Percentiles rank a stretch among this genome's conserved stretches.
phyloP scores from a whole-genome alignment of 2,329 filamentous ascomycete genomes.

The Aspergillus alliaceus region DNA sequence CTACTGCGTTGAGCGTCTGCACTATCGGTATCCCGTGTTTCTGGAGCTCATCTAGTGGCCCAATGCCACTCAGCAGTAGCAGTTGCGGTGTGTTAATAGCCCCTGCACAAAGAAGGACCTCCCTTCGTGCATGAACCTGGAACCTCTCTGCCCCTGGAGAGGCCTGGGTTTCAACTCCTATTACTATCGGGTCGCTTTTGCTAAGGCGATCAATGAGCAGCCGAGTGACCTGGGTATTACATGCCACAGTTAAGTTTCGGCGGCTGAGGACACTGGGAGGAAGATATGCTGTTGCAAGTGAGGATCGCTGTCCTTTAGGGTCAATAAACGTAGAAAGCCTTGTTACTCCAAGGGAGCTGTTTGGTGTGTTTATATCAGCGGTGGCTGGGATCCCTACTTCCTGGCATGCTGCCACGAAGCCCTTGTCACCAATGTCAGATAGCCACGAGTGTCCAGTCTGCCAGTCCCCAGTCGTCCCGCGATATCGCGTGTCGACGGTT shows the following conservation, averaged over 20 bases:
- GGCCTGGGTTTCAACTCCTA: conserved; percentile 16
- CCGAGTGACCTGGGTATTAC: conserved; percentile 19
- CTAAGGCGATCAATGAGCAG: conserved; percentile 21
- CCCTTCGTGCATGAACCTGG: conserved; percentile 16
- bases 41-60: conserved; percentile 25
- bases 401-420: conserved; percentile 15
- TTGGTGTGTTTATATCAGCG: conserved; percentile 12
- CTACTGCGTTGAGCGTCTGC: conserved; percentile 12
- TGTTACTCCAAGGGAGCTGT: conserved; percentile 13
- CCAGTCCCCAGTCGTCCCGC: conserved; percentile 11
- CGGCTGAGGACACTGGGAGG: conserved; percentile 9
- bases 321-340: conserved; percentile 20
- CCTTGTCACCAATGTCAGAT: conserved; percentile 18
- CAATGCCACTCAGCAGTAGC: conserved; percentile 34
- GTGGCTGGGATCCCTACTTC: conserved; percentile 10
- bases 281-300: conserved; percentile 17
- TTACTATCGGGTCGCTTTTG: background rate
- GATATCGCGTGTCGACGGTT: conserved; percentile 9
- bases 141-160: conserved; percentile 8
- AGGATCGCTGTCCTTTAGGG: conserved; percentile 15
- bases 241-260: conserved; percentile 17
- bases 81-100: conserved; percentile 32
- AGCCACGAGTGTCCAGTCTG: conserved; percentile 16
- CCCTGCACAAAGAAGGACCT: conserved; percentile 34
- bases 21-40: conserved; percentile 32